Conservation (phyloP, 2,329 filamentous ascomycete genomes). For the Herpotrichia juniperi region DNA sequence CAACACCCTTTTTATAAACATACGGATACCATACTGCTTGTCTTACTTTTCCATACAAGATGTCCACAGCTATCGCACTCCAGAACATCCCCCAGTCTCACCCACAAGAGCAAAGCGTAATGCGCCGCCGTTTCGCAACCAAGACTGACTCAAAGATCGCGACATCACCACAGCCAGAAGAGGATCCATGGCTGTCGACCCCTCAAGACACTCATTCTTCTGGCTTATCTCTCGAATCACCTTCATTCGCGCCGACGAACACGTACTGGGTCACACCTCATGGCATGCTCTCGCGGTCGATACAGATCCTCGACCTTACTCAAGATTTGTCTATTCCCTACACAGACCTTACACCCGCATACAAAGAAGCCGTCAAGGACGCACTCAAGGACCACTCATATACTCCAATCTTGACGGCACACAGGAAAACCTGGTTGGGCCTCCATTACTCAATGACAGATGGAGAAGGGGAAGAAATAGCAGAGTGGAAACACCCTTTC, state of each 20-base stretch:
- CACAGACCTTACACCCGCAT: constrained; percentile 21
- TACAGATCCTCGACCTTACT: constrained; percentile 27
- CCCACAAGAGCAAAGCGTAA: constrained; percentile 3
- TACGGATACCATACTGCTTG: no score
- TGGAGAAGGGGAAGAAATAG: constrained; percentile 14
- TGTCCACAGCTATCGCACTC: constrained; percentile 28
- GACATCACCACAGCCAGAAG: background rate
- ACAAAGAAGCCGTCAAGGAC: constrained; percentile 23
- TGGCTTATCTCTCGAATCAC: constrained; percentile 19
- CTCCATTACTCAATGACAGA: constrained; percentile 23
- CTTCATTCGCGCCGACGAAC: constrained; percentile 21
- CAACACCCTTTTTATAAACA: no score
- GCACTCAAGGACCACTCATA: constrained; percentile 26
- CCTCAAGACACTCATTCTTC: constrained; percentile 17
- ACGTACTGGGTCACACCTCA: constrained; percentile 30
- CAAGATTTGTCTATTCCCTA: constrained; percentile 20
- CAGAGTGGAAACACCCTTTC: constrained; percentile 27
- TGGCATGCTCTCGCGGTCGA: constrained; percentile 20
- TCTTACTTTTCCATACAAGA: background rate
- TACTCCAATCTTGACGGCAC: constrained; percentile 18
- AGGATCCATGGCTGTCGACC: constrained; percentile 14
- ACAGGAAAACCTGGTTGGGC: constrained; percentile 19
- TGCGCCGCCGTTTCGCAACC: constrained; percentile 18
- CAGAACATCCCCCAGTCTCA: constrained; percentile 16
- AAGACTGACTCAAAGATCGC: constrained; percentile 6